Percentiles rank a stretch among this genome's conserved stretches.
phyloP scores from a whole-genome alignment of 148 eudicot species.

The Silene uniflora region DNA sequence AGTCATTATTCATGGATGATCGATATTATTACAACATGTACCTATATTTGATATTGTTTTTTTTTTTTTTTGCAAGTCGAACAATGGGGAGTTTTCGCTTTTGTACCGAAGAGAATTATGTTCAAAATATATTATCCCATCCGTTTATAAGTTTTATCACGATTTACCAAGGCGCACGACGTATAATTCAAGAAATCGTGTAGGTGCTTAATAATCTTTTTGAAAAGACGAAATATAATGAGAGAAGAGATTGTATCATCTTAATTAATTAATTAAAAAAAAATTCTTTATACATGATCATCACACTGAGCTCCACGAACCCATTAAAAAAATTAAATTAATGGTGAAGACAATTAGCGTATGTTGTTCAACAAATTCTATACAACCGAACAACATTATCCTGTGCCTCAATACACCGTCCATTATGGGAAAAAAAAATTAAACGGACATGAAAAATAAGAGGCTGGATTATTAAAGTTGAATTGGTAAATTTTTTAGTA shows the following conservation, averaged over 20 bases:
- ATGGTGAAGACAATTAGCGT: not conserved
- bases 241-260: not conserved
- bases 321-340: not conserved
- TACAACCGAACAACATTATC: not conserved
- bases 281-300: not conserved
- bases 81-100: too few species aligned
- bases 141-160: too few species aligned
- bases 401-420: not conserved
- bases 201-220: not conserved
- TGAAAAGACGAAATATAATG: not conserved
- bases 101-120: too few species aligned
- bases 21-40: too few species aligned
- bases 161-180: too few species aligned
- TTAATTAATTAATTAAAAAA: too few species aligned
- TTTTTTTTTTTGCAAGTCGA: too few species aligned
- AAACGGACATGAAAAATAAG: not conserved
- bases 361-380: not conserved
- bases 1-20: too few species aligned
- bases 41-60: too few species aligned
- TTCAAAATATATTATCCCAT: too few species aligned
- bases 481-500: not conserved
- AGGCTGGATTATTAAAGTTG: slow-evolving; percentile 1
- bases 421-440: not conserved
- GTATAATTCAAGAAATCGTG: not conserved
- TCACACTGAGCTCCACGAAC: not conserved